Conservation (phyloP, 1,284 basidiomycete species). For the Cystobasidiaceae sp. region DNA sequence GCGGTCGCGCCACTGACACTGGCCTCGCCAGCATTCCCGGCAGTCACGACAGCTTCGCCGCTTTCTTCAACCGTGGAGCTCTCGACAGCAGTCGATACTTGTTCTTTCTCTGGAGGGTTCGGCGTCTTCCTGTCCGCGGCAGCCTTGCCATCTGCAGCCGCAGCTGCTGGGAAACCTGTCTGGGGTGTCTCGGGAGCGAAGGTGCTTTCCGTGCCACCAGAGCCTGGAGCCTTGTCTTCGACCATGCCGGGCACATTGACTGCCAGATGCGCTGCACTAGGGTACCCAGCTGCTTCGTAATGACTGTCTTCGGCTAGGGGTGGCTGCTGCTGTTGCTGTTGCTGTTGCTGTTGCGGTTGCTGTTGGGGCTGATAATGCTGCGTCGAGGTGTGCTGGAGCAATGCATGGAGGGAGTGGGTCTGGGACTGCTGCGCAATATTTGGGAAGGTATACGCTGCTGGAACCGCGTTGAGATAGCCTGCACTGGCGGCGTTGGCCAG, state of each 20-base stretch:
- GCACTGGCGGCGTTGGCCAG: background rate
- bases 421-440: background rate
- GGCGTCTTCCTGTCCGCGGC: background rate
- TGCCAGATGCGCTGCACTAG: background rate
- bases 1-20: background rate
- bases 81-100: background rate
- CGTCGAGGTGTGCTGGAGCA: too few species aligned
- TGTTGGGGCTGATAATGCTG: background rate
- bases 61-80: background rate
- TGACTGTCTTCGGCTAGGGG: background rate
- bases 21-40: background rate
- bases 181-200: constrained; percentile 14
- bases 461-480: background rate
- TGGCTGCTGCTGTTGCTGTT: background rate
- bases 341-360: background rate
- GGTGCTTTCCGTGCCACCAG: constrained; percentile 7
- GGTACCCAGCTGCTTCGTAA: background rate
- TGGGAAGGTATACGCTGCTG: background rate
- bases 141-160: background rate
- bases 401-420: too few species aligned
- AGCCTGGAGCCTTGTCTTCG: background rate
- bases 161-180: background rate
- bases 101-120: background rate
- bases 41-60: background rate
- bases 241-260: background rate